phyloP scores from a whole-genome alignment of 208 protist species.

The Trypanosoma platydactyli region DNA sequence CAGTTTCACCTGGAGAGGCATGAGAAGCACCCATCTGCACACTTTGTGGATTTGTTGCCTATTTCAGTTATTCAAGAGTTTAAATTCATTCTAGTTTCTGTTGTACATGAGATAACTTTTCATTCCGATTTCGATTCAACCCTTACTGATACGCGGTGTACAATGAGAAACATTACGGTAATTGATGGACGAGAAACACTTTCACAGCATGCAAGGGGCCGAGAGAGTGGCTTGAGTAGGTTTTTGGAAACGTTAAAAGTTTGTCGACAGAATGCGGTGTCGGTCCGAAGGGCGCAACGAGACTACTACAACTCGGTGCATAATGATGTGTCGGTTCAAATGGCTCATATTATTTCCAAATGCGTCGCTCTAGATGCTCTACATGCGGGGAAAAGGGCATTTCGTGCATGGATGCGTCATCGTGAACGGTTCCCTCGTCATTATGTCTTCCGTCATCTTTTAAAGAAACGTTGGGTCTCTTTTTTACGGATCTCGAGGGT shows the following conservation, averaged over 20 bases:
- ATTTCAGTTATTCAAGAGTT: conserved; percentile 34
- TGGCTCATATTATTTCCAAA: conserved; percentile 43
- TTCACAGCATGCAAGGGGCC: conserved; percentile 27
- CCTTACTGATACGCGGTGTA: not conserved
- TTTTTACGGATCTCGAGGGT: conserved; percentile 17
- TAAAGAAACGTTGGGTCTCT: conserved; percentile 33
- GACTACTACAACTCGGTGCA: conserved; percentile 56
- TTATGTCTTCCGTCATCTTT: conserved; percentile 56
- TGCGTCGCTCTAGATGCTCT: conserved; percentile 40
- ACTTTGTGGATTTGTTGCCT: conserved; percentile 56
- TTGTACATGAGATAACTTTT: not conserved
- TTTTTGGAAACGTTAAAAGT: conserved; percentile 53
- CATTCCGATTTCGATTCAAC: not conserved
- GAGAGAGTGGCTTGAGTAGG: conserved; percentile 40
- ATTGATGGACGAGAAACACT: conserved; percentile 52
- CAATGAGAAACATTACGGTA: not conserved
- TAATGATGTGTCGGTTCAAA: conserved; percentile 34
- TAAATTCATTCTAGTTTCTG: conserved; percentile 16
- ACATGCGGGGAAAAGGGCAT: conserved; percentile 32
- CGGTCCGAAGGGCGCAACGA: conserved; percentile 59
- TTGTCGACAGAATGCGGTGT: conserved; percentile 49
- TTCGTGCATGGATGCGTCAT: conserved; percentile 54
- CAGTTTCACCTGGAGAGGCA: conserved; percentile 53
- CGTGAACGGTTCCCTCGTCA: conserved; percentile 39
- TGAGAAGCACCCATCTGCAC: conserved; percentile 44